These are phyloP conservation scores for Paratinospora sagittata DNA, from an alignment of 164 flowering plant species.

Conservation along the genomic window DNA sequence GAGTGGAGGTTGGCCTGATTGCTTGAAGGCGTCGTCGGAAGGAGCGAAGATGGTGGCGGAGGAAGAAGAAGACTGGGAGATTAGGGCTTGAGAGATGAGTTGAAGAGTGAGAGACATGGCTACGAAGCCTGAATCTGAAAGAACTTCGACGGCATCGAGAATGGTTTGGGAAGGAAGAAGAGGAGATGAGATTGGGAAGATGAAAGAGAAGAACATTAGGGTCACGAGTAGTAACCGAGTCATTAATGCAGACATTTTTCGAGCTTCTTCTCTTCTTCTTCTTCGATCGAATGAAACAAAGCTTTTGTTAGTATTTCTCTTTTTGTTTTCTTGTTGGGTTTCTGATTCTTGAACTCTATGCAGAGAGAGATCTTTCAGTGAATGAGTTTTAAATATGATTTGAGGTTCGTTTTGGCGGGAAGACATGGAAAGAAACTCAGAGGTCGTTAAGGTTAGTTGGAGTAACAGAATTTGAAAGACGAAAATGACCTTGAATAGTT, in stretches of 20 bases:
- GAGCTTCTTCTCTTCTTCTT: too few species aligned
- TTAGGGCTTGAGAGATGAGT: slow-evolving; percentile 26
- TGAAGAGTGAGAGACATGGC: slow-evolving; percentile 55
- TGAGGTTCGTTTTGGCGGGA: too few species aligned
- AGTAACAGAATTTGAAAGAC: too few species aligned
- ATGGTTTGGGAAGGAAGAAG: slow-evolving; percentile 17
- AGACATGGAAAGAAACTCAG: too few species aligned
- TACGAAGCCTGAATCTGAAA: slow-evolving; percentile 34
- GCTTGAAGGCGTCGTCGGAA: slow-evolving; percentile 41
- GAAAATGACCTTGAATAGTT: too few species aligned
- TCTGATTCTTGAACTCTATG: too few species aligned
- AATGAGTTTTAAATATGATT: too few species aligned
- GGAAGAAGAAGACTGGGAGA: slow-evolving; percentile 13
- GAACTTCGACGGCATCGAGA: slow-evolving; percentile 33
- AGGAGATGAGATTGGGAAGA: slow-evolving; percentile 5
- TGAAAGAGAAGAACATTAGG: slow-evolving; percentile 12
- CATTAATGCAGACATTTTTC: slow-evolving; percentile 10
- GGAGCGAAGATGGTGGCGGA: slow-evolving; percentile 55
- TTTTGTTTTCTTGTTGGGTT: too few species aligned
- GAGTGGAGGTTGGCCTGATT: slow-evolving; percentile 56
- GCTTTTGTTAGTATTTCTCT: too few species aligned
- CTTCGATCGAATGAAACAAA: too few species aligned
- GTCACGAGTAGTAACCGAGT: slow-evolving; percentile 6
- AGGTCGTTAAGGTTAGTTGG: too few species aligned
- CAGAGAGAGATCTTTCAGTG: too few species aligned